Evolutionary conservation across 371 early-diverging fungal species (phyloP).

Genomic region (Mortierella polycephala): DNA sequence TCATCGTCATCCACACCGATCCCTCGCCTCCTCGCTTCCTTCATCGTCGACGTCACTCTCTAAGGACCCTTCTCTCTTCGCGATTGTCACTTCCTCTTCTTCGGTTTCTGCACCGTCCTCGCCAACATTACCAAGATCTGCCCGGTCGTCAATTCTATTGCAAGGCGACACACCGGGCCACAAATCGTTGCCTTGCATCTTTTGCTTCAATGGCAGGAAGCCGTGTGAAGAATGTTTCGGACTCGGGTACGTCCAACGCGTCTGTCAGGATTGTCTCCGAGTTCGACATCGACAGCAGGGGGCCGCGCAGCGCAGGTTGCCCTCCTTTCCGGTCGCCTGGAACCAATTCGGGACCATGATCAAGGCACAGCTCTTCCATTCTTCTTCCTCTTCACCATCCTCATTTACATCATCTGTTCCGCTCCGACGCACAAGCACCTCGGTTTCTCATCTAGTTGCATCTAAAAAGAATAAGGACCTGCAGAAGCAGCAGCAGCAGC

Average conservation of each 20-base stretch:
- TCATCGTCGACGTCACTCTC: background rate
- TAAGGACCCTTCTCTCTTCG: background rate
- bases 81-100: background rate
- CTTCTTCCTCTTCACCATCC: background rate
- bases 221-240: background rate
- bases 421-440: background rate
- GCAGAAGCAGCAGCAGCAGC: background rate
- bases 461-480: background rate
- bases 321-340: background rate
- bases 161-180: background rate
- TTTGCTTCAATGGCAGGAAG: background rate
- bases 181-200: background rate
- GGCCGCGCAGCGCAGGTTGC: background rate
- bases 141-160: background rate
- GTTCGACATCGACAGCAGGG: background rate
- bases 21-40: background rate
- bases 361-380: background rate
- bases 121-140: background rate
- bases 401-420: background rate
- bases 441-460: background rate
- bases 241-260: constrained; percentile 1
- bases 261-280: constrained; percentile 3
- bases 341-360: background rate
- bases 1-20: background rate
- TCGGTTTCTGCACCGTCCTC: background rate